Evolutionary conservation across 768 basidiomycete species (phyloP).

Genomic region (Phylloporus arenicola): DNA sequence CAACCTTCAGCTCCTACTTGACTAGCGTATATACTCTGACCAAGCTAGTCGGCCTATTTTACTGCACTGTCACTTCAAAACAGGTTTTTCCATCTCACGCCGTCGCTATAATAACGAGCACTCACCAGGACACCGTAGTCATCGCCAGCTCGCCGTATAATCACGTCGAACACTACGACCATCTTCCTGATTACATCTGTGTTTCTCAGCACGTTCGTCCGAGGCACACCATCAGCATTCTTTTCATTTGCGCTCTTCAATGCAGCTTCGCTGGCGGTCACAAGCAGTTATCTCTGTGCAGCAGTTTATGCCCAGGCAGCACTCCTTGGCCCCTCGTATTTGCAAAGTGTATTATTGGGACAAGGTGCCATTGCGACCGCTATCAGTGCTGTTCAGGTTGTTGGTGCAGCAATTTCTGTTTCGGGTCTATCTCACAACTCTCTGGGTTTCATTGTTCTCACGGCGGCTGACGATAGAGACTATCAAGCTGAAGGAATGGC

Average conservation of each 20-base stretch:
- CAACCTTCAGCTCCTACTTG: conserved; percentile 62
- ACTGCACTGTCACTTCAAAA: conserved; percentile 67
- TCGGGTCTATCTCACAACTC: conserved; percentile 36
- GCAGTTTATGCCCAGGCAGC: conserved; percentile 74
- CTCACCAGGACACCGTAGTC: conserved; percentile 36
- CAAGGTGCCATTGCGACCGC: conserved; percentile 83
- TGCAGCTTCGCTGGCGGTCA: conserved; percentile 51
- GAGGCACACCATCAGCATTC: conserved; percentile 50
- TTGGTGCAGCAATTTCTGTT: conserved; percentile 57
- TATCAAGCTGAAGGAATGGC: conserved; percentile 57
- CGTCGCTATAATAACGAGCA: neutral
- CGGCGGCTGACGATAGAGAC: conserved; percentile 14
- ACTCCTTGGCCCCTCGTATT: conserved; percentile 64
- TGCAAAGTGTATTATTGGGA: conserved; percentile 76
- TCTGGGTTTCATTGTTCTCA: conserved; percentile 10
- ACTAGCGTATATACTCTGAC: conserved; percentile 59
- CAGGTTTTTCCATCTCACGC: conserved; percentile 40
- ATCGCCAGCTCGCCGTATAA: conserved; percentile 54
- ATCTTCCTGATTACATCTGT: conserved; percentile 53
- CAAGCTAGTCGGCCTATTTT: conserved; percentile 66
- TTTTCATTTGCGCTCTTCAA: conserved; percentile 61
- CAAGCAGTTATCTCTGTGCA: conserved; percentile 75
- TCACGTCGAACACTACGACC: conserved; percentile 45
- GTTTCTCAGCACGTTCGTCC: conserved; percentile 60
- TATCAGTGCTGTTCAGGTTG: conserved; percentile 70